Evolutionary conservation across 257 asterid genomes (phyloP).

Genomic region (Capsicum rhomboideum): DNA sequence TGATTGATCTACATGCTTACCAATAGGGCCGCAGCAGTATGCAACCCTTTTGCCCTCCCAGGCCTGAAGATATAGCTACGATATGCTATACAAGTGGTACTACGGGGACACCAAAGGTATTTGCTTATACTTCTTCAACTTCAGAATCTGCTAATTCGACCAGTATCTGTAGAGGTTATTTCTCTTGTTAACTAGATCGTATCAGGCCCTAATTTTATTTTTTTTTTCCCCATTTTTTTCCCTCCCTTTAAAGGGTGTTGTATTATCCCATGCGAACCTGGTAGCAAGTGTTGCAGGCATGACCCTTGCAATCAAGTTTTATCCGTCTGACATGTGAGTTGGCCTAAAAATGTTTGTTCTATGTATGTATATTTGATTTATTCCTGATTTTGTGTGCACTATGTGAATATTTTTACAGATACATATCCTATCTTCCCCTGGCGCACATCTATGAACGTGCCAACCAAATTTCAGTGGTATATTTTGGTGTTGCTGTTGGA

Average conservation of each 20-base stretch:
- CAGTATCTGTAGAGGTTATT: background rate
- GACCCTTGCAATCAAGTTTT: constrained; percentile 36
- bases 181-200: background rate
- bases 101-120: constrained; percentile 97
- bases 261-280: constrained; percentile 73
- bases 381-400: background rate
- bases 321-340: constrained; percentile 82
- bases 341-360: constrained; percentile 6
- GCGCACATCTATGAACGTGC: constrained; percentile 97
- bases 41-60: constrained; percentile 80
- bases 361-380: background rate
- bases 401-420: constrained; percentile 35
- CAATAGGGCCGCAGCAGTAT: constrained; percentile 55
- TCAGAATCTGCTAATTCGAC: constrained; percentile 3
- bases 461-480: constrained; percentile 51
- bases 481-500: constrained; percentile 73
- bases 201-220: background rate
- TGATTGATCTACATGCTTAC: background rate
- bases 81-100: constrained; percentile 98
- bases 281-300: constrained; percentile 73
- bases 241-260: constrained; percentile 62
- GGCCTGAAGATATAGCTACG: constrained; percentile 77
- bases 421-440: constrained; percentile 93
- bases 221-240: background rate
- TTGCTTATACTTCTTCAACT: background rate